Evolutionary conservation across 2,329 filamentous ascomycete species (phyloP), one percentile per base, ranked within the genome.

Genomic region (Fusarium drepaniforme): DNA sequence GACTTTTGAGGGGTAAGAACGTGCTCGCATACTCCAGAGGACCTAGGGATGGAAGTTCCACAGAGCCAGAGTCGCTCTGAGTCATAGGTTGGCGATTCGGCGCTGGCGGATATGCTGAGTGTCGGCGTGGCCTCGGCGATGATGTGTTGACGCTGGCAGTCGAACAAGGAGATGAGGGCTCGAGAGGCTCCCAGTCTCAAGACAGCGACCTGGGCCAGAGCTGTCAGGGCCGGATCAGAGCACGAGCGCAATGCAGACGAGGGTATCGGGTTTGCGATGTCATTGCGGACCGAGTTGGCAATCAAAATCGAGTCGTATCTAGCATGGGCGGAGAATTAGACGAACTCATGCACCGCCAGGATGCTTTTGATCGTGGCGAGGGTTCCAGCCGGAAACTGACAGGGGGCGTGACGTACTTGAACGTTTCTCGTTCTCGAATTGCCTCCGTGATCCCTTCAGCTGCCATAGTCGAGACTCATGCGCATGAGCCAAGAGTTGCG

Each of bases 141-240:
- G 23, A 90, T 80, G 70, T 88, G 84, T 69, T 90, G 87, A 56
- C 83, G 76, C 6, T 82, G 81, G 6, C 79, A 79, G 71, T 89
- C 88, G 70, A 90, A 89, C 21, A 90, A 80, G 2, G 88, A 90
- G 58, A 90, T 83, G 25, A 89, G 74, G 18, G 83, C 81, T 35
- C 87, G 83, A 23, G 81, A 78, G 6, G 81, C 82, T n/a, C 83
- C 81, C 5, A 89, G 80, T 16, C 85, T 83, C 63, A 85, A 79
- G 7, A 84, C 81, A 2, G 83, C 87, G 6, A 90, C 82, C 75
- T 90, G 87, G 23, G 88, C 87, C 62, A 89, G 84, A 8, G 86
- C 84, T 2, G 86, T 88, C 53, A 90, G 81, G 61, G 80, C 80
- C 12, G 81, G 74, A 64, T 87, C 85, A n/a, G 75, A 70, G 56